These are phyloP conservation scores for Centrapalus pauciflorus DNA, from an alignment of 129 eudicot species.

Conservation along the genomic window DNA sequence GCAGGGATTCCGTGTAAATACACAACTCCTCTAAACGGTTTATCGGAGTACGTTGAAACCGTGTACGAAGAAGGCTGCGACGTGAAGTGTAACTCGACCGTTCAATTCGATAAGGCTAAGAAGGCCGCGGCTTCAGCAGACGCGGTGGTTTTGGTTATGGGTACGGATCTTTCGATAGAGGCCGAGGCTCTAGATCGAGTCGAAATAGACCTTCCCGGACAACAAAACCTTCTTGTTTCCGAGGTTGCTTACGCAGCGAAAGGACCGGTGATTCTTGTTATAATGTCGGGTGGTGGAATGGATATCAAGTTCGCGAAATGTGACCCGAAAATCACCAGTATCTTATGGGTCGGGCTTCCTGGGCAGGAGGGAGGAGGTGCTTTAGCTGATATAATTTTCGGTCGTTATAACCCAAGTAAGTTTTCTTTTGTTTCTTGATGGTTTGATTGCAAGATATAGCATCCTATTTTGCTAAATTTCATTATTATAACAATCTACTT, in stretches of 20 bases:
- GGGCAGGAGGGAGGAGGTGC: conserved; percentile 40
- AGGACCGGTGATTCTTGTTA: conserved; percentile 38
- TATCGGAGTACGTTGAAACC: conserved; percentile 13
- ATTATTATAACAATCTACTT: too few relatives aligned
- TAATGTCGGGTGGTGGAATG: conserved; percentile 33
- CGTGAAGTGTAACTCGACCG: conserved; percentile 14
- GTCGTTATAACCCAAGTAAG: conserved; percentile 28
- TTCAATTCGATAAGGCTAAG: background rate
- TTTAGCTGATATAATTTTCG: conserved; percentile 32
- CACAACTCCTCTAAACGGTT: conserved; percentile 23
- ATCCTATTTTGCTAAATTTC: too few relatives aligned
- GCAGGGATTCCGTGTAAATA: conserved; percentile 39
- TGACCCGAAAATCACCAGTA: conserved; percentile 18
- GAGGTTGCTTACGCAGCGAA: conserved; percentile 25
- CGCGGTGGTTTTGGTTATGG: conserved; percentile 27
- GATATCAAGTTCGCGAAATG: conserved; percentile 24
- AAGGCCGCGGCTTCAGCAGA: conserved; percentile 17
- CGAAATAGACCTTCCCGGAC: conserved; percentile 24
- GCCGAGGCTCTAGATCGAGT: conserved; percentile 27
- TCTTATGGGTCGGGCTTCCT: conserved; percentile 36
- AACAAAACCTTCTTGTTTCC: conserved; percentile 18
- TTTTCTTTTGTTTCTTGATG: background rate
- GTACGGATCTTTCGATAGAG: conserved; percentile 22
- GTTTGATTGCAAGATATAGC: background rate
- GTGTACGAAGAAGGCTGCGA: conserved; percentile 21